Evolutionary conservation across 768 basidiomycete genomes (phyloP).

Genomic region (Rhodosporidiobolus sp.): DNA sequence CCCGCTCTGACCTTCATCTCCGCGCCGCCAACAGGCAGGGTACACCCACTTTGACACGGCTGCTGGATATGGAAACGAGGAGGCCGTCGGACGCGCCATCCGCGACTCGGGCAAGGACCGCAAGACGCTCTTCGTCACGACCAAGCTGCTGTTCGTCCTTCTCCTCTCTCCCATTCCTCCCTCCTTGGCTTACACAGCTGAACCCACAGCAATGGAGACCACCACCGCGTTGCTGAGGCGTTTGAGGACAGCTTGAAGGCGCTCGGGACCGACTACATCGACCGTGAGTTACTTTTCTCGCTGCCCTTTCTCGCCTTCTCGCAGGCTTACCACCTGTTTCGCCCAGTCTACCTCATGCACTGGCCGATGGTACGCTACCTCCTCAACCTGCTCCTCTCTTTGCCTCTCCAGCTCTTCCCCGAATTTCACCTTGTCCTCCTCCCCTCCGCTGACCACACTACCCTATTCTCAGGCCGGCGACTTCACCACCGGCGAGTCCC

Average conservation of each 20-base stretch:
- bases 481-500: constrained; percentile 32
- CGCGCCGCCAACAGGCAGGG: constrained; percentile 48
- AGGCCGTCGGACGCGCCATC: constrained; percentile 55
- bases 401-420: background rate
- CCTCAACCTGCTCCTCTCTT: background rate
- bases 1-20: background rate
- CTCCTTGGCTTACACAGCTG: background rate
- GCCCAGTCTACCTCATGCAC: constrained; percentile 49
- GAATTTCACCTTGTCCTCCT: background rate
- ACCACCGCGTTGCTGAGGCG: constrained; percentile 48
- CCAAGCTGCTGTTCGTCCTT: constrained; percentile 50
- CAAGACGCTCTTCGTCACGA: constrained; percentile 56
- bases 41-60: constrained; percentile 56
- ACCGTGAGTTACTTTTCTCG: constrained; percentile 45
- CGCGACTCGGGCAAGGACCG: constrained; percentile 53
- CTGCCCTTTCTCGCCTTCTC: background rate
- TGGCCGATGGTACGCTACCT: constrained; percentile 49
- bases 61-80: constrained; percentile 53
- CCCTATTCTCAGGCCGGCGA: constrained; percentile 22
- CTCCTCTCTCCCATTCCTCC: background rate
- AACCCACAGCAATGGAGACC: constrained; percentile 46
- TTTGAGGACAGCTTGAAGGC: constrained; percentile 53
- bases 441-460: background rate
- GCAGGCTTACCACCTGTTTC: constrained; percentile 11
- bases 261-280: constrained; percentile 55